Evolutionary conservation across 2,329 filamentous ascomycete species (phyloP), one percentile per base, ranked within the genome.

Genomic region (Talaromyces sp.): DNA sequence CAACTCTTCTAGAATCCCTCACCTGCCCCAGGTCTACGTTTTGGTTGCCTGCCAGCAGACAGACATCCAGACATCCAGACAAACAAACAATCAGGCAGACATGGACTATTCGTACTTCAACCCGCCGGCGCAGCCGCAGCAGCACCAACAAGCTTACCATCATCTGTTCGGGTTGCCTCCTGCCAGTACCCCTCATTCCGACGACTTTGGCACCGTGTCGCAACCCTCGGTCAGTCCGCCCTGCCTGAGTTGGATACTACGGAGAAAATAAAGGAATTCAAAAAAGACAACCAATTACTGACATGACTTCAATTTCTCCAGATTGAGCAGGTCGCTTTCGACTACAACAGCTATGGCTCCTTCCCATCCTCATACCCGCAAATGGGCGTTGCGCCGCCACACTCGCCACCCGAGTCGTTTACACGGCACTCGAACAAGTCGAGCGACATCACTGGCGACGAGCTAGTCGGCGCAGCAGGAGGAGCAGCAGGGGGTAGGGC

Each of bases 51-150:
- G 43, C 19, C 24, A 19, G 3, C 8, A 46, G 9, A 24, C 43
- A 19, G 8, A 46, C n/a, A 46, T 21, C 13, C 11, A 24, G 9
- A 11, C n/a, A 46, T n/a, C n/a, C n/a, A 46, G 43, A 9, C 8
- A 46, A 2, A 24, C 43, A 19, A 6, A 46, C n/a, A 46, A 21
- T 13, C 11, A 24, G 9, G 5, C n/a, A 46, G 11, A 2, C 5
- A 86, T 86, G 83, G 82, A 86, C 66, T 86, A 84, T 71, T 77
- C 78, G 58, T 85, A 58, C 51, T 61, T 58, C 41, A 51, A 50
- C 17, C 38, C 59, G 14, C 32, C 35, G 58, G 35, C 51, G 29
- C 80, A 80, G 64, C 71, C 77, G 46, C 85, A 81, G 66, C 77
- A 78, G 14, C 50, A 53, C 4, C 50, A 53, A 13, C 31, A 73